Evolutionary conservation across 768 basidiomycete genomes (phyloP), one percentile per base, ranked within the genome.

Genomic region (Macrolepiota fuliginosa): DNA sequence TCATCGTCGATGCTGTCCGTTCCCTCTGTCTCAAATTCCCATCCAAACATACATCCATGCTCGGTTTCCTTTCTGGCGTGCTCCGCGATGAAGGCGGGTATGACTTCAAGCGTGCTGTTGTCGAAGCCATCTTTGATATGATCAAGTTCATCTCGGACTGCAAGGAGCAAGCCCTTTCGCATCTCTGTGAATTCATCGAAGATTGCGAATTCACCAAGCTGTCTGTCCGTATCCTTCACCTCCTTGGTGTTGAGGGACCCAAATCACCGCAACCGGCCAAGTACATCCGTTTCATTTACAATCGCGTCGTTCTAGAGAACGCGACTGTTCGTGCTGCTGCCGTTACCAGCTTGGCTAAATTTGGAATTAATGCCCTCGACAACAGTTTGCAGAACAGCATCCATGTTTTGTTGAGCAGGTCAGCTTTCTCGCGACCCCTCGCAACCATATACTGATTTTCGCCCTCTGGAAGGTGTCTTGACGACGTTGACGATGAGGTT

Each of bases 121-220:
- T 99, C 36, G 97, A 98, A 76, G 96, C 97, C 19, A 98, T 99
- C 71, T 98, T 99, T 72, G 97, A 99, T 75, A 99, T 99, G 97
- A 93, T 99, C 83, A 98, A 96, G 72, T 98, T 86, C 77, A 98
- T 99, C 69, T 79, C 80, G 49, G 96, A 98, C 55, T 92, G 90
- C 78, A 96, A 97, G 78, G 97, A 99, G 72, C 92, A 97, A 69
- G 97, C 97, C 1, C 84, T 99, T 49, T 96, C 96, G 19, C 94
- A 99, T 70, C 84, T 99, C 22, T 99, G 97, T 80, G 97, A 99
- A 73, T 99, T 99, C 73, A 99, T 99, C 72, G 97, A 99, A 76
- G 97, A 99, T 72, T 99, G 97, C 83, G 97, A 99, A 73, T 99
- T 98, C 71, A 98, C 96, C 35, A 99, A 98, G 76, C 87, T 99